Evolutionary conservation across 331 rosid species (phyloP), one percentile per base, ranked within the genome.

Genomic region (Pyracantha coccinea): DNA sequence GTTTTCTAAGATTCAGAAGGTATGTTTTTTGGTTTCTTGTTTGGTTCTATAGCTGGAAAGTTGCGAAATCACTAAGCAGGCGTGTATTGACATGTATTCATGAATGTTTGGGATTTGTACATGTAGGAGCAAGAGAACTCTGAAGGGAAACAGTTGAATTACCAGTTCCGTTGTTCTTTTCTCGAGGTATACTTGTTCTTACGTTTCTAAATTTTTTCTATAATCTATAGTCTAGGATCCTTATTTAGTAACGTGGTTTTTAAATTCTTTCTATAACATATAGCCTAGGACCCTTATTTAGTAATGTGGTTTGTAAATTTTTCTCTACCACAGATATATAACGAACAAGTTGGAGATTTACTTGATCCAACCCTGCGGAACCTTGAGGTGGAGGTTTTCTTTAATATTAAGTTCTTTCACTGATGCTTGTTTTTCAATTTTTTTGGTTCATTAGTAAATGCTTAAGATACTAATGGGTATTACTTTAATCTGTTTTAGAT

Each of bases 81-180:
- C 11, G 0, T 32, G 38, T 33, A 20, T 58, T 50, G 32, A 19
- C 32, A 47, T 67, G 17, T 38, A 58, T 73, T 58, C 53, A 8
- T 70, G 71, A 79, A 38, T 76, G 68, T 75, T 76, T 83, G 44
- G 73, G 77, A 64, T 83, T 52, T 17, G 75, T 66, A n/a, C 70
- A 23, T 52, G 21, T 25, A 94, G 99, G 97, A 92, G 89, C 93
- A 89, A 79, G 79, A 79, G 1, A 77, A 79, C 72, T 82, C 91
- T 33, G 93, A 87, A 59, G 96, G 88, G 69, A 94, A 89, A 71
- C 96, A 86, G 81, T 86, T 83, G 66, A 94, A 92, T 65, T 92
- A 86, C 80, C 99, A 95, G 77, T 92, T 92, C 54, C 99, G 97
- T 28, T 95, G 99, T 77, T 90, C 96, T 80, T 92, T 95, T 66